A percentile compares a stretch with the other conserved stretches of the same genome.
Evolutionary conservation across 441 rosid genomes (phyloP).

Genomic region (Syzygium malaccense): DNA sequence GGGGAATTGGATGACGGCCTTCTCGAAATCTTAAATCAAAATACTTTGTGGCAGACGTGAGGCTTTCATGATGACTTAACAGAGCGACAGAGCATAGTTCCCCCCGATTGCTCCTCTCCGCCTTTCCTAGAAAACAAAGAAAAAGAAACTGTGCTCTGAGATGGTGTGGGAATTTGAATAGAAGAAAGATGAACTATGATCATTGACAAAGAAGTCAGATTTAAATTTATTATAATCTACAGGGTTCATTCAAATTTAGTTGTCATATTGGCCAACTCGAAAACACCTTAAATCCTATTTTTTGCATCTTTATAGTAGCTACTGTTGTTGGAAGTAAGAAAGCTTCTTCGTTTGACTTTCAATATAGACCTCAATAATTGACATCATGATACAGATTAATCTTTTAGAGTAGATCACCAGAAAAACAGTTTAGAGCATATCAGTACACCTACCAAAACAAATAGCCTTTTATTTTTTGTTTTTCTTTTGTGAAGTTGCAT

Average conservation of each 20-base stretch:
- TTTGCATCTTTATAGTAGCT: not conserved
- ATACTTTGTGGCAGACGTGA: not conserved
- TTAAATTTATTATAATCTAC: not conserved
- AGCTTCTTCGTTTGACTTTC: not conserved
- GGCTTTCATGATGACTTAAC: not conserved
- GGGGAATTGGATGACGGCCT: not conserved
- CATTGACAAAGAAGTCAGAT: not conserved
- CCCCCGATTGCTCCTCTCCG: not conserved
- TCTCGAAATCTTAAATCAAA: not conserved
- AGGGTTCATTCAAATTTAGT: not conserved
- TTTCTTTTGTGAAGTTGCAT: not conserved
- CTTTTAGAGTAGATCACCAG: not conserved
- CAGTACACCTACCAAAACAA: not conserved
- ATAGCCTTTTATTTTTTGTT: not conserved
- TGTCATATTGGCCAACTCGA: not conserved
- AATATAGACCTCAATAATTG: not conserved
- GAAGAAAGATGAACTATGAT: not conserved
- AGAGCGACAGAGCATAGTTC: not conserved
- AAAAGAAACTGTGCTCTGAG: not conserved
- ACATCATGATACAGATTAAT: not conserved
- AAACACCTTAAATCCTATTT: not conserved
- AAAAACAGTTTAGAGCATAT: not conserved
- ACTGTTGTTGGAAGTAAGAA: not conserved
- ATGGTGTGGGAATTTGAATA: not conserved
- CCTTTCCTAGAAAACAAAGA: not conserved